Conservation (phyloP, 1,284 basidiomycete species). For the Pyrrhoderma lamaoense region DNA sequence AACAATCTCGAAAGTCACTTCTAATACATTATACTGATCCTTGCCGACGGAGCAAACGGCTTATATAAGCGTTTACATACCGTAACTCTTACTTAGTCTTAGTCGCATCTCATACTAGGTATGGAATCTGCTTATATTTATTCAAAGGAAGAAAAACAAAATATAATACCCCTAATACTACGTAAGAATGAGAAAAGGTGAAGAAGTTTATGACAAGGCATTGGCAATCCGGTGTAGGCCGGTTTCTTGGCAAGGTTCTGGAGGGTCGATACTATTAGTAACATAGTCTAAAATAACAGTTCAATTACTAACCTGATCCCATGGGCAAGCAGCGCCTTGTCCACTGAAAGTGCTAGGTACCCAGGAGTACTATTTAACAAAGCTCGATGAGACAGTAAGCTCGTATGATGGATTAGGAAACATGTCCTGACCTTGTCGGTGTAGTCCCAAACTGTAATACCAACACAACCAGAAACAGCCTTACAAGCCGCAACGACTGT, state of each 20-base stretch:
- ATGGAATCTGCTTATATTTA: too few relatives aligned
- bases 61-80: too few relatives aligned
- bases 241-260: slow-evolving; percentile 22
- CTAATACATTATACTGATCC: too few relatives aligned
- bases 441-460: slow-evolving; percentile 45
- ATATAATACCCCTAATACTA: too few relatives aligned
- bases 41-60: too few relatives aligned
- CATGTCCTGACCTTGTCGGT: slow-evolving; percentile 32
- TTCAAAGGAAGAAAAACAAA: too few relatives aligned
- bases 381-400: neutral
- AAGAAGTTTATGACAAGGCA: slow-evolving; percentile 10
- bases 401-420: neutral
- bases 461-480: slow-evolving; percentile 36
- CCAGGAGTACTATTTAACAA: slow-evolving; percentile 20
- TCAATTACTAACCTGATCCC: slow-evolving; percentile 19
- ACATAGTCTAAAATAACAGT: neutral
- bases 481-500: slow-evolving; percentile 39
- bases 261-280: neutral
- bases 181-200: too few relatives aligned
- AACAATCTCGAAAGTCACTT: too few relatives aligned
- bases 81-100: too few relatives aligned
- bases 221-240: slow-evolving; percentile 21
- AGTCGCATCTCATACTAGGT: too few relatives aligned
- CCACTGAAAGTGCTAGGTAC: slow-evolving; percentile 22
- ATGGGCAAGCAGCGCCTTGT: slow-evolving; percentile 23